Evolutionary conservation across 306 rosid genomes (phyloP).

Genomic region (Acacia acuminata): DNA sequence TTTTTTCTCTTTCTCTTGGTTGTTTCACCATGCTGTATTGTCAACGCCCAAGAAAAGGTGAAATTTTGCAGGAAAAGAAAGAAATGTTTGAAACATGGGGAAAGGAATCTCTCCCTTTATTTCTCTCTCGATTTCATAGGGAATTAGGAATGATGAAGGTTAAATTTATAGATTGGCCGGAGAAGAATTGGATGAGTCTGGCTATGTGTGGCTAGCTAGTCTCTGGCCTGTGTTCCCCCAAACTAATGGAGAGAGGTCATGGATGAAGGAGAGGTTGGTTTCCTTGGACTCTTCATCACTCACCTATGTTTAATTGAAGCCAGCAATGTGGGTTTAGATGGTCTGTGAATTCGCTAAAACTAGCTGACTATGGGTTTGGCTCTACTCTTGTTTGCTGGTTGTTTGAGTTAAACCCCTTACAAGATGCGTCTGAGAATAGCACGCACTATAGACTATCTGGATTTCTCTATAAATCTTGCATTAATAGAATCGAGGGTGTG

Average conservation of each 20-base stretch:
- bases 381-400: slow-evolving; percentile 72
- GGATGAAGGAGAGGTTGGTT: slow-evolving; percentile 83
- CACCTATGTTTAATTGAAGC: slow-evolving; percentile 74
- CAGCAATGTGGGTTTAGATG: slow-evolving; percentile 76
- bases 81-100: too few relatives aligned
- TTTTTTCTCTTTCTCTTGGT: too few relatives aligned
- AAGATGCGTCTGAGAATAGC: slow-evolving; percentile 53
- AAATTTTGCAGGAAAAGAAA: too few relatives aligned
- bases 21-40: too few relatives aligned
- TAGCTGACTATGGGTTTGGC: slow-evolving; percentile 59
- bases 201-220: slow-evolving; percentile 63
- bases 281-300: slow-evolving; percentile 51
- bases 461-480: slow-evolving; percentile 73
- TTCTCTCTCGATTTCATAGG: too few relatives aligned
- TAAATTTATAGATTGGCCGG: slow-evolving; percentile 30
- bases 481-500: slow-evolving; percentile 68
- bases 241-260: slow-evolving; percentile 85
- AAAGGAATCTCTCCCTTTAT: too few relatives aligned
- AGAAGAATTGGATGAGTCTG: slow-evolving; percentile 61
- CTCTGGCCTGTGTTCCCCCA: too few relatives aligned
- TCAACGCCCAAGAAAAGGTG: too few relatives aligned
- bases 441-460: slow-evolving; percentile 57
- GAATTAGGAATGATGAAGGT: too few relatives aligned
- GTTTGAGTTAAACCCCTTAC: slow-evolving; percentile 60
- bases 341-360: slow-evolving; percentile 60